Evolutionary conservation across 2,329 filamentous ascomycete genomes (phyloP).

Genomic region (Stylonectria norvegica): DNA sequence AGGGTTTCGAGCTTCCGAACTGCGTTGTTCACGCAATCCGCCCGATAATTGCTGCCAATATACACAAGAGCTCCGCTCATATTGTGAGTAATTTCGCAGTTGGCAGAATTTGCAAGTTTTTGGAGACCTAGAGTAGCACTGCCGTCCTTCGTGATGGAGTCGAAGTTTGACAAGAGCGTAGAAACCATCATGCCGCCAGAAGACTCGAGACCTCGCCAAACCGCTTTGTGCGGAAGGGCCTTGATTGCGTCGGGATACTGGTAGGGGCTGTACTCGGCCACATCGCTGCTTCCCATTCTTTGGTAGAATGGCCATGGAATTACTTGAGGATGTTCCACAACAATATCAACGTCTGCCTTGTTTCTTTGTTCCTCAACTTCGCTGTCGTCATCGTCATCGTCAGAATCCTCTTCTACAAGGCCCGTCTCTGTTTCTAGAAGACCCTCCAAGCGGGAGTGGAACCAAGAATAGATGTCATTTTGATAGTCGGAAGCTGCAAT

Average conservation of each 20-base stretch:
- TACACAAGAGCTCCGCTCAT: conserved; percentile 26
- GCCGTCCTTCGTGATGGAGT: too few relatives aligned
- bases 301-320: conserved; percentile 23
- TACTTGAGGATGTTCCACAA: conserved; percentile 15
- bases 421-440: conserved; percentile 19
- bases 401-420: conserved; percentile 7
- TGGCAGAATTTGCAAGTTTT: conserved; percentile 1
- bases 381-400: background rate
- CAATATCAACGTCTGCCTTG: conserved; percentile 19
- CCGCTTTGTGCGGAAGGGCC: conserved; percentile 12
- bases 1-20: conserved; percentile 15
- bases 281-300: background rate
- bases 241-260: conserved; percentile 23
- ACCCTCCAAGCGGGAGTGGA: conserved; percentile 19
- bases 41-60: conserved; percentile 19
- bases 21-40: conserved; percentile 10
- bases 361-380: background rate
- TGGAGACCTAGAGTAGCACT: conserved; percentile 12
- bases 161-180: conserved; percentile 16
- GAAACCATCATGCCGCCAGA: conserved; percentile 7
- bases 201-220: conserved; percentile 26
- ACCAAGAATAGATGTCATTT: conserved; percentile 10
- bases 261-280: conserved; percentile 14
- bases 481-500: conserved; percentile 15
- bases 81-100: conserved; percentile 29